Percentiles rank a stretch among this genome's conserved stretches.
phyloP scores from a whole-genome alignment of 148 eudicot genomes.

The Selenicereus undatus region DNA sequence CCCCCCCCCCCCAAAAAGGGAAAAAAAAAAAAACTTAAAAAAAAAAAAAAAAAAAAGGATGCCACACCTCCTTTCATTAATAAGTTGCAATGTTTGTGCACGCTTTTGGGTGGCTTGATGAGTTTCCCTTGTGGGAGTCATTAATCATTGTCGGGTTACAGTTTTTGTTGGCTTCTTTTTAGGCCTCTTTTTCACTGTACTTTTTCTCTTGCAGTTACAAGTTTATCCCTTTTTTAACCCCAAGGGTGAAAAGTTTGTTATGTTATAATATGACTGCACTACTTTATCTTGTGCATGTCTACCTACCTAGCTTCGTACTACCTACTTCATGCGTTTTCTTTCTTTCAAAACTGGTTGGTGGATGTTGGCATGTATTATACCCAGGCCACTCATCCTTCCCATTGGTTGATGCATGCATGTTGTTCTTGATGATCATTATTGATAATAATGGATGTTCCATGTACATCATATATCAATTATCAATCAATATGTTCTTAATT shows the following conservation, averaged over 20 bases:
- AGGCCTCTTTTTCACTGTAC: background rate
- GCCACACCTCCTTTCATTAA: background rate
- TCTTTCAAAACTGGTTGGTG: too few species aligned
- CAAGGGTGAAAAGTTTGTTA: slow-evolving; percentile 4
- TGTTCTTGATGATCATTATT: background rate
- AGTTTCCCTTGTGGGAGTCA: slow-evolving; percentile 1
- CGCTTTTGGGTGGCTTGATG: background rate
- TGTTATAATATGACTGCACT: too few species aligned
- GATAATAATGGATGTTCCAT: too few species aligned
- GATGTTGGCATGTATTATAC: too few species aligned
- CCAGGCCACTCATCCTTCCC: background rate
- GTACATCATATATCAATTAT: background rate
- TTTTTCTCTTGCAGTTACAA: background rate
- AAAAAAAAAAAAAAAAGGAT: too few species aligned
- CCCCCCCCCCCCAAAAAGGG: too few species aligned
- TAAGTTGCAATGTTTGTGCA: background rate
- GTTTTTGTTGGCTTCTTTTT: background rate
- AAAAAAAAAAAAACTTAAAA: too few species aligned
- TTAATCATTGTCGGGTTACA: background rate
- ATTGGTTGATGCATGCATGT: background rate
- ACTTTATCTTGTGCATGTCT: too few species aligned
- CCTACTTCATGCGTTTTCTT: too few species aligned
- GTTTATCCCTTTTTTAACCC: background rate
- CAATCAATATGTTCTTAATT: background rate
- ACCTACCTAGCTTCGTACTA: too few species aligned